phyloP scores from a whole-genome alignment of 2,329 filamentous ascomycete species.

The Purpureocillium lavendulum region DNA sequence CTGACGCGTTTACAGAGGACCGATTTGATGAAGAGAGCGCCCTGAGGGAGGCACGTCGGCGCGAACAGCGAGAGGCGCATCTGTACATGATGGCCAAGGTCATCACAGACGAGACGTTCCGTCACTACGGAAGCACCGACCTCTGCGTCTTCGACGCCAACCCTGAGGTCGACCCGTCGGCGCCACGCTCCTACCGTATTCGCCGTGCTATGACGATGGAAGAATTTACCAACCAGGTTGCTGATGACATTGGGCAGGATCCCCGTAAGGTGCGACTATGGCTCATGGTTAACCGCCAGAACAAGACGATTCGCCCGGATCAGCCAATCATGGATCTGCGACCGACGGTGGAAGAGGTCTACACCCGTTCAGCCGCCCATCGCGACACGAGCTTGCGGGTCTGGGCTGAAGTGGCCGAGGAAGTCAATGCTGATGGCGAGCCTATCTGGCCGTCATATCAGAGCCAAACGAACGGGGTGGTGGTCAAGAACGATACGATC shows the following conservation, averaged over 20 bases:
- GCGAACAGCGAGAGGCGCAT: slow-evolving; percentile 90
- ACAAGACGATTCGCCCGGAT: slow-evolving; percentile 90
- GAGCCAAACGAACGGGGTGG: slow-evolving; percentile 45
- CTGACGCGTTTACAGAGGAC: slow-evolving; percentile 39
- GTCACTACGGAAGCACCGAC: slow-evolving; percentile 75
- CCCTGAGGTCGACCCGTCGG: slow-evolving; percentile 58
- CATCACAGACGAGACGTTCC: slow-evolving; percentile 75
- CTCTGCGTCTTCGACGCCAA: slow-evolving; percentile 60
- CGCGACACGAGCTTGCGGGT: slow-evolving; percentile 69
- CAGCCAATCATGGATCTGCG: slow-evolving; percentile 71
- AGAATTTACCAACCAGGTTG: slow-evolving; percentile 66
- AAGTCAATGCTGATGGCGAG: slow-evolving; percentile 58
- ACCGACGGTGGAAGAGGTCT: slow-evolving; percentile 68
- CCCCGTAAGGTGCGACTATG: slow-evolving; percentile 71
- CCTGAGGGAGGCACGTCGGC: slow-evolving; percentile 65
- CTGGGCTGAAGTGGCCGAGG: slow-evolving; percentile 75
- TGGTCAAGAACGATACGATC: slow-evolving; percentile 56
- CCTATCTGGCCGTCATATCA: slow-evolving; percentile 62
- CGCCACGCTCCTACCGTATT: slow-evolving; percentile 64
- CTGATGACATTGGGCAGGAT: slow-evolving; percentile 59
- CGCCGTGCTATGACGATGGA: slow-evolving; percentile 67
- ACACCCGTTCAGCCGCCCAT: slow-evolving; percentile 42
- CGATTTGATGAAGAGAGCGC: slow-evolving; percentile 77
- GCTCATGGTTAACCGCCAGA: slow-evolving; percentile 98
- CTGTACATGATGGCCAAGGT: slow-evolving; percentile 81